Evolutionary conservation across 2,329 filamentous ascomycete genomes (phyloP).

Genomic region (Calonectria ilicicola): DNA sequence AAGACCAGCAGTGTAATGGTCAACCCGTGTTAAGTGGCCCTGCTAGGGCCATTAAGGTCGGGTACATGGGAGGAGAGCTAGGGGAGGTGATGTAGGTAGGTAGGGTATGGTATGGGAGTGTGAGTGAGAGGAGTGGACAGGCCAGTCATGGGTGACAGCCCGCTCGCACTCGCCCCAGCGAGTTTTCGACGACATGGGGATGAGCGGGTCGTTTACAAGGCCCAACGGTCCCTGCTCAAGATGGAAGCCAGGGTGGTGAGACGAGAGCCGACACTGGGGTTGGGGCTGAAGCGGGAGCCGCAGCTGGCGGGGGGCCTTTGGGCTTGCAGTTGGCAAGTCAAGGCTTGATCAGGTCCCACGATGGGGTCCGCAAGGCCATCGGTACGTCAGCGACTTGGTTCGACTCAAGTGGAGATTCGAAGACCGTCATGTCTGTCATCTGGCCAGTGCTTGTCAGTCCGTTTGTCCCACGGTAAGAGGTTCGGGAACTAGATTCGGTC

Average conservation of each 20-base stretch:
- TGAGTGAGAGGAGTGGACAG: conserved; percentile 8
- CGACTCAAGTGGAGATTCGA: conserved; percentile 36
- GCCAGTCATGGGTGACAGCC: conserved; percentile 17
- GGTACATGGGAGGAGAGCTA: conserved; percentile 23
- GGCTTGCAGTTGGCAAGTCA: conserved; percentile 31
- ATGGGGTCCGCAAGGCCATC: conserved; percentile 36
- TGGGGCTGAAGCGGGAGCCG: conserved; percentile 39
- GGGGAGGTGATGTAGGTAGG: conserved; percentile 7
- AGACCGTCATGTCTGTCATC: conserved; percentile 35
- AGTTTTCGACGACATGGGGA: conserved; percentile 37
- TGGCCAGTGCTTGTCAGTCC: conserved; percentile 30
- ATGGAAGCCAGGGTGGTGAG: conserved; percentile 41
- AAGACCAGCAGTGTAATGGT: conserved; percentile 32
- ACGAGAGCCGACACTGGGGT: conserved; percentile 43
- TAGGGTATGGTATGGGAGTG: conserved; percentile 29
- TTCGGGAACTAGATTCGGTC: conserved; percentile 25
- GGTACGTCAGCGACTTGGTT: conserved; percentile 38
- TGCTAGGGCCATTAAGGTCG: conserved; percentile 40
- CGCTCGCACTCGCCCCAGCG: conserved; percentile 36
- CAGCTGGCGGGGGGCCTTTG: conserved; percentile 36
- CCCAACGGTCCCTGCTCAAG: conserved; percentile 39
- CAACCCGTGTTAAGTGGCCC: conserved; percentile 37
- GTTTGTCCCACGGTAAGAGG: conserved; percentile 30
- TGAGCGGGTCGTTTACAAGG: conserved; percentile 37
- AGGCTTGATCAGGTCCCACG: conserved; percentile 30